Evolutionary conservation across 345 rosid genomes (phyloP).

Genomic region (Aethionema arabicum): DNA sequence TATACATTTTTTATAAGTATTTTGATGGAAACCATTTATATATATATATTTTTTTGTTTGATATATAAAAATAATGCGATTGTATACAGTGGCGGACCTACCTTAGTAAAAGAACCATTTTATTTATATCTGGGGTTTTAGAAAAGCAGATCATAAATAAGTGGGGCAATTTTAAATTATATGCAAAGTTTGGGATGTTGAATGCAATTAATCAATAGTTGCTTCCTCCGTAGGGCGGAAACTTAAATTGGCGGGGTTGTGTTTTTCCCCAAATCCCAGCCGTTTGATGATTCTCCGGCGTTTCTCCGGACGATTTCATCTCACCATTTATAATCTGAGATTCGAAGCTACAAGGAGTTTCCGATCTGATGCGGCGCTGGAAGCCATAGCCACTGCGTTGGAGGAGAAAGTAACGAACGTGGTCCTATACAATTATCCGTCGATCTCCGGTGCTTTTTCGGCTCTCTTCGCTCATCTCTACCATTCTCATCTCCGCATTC

Average conservation of each 20-base stretch:
- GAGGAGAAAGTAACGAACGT: conserved; percentile 58
- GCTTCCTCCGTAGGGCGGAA: not conserved
- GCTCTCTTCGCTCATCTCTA: conserved; percentile 80
- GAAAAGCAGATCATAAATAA: not conserved
- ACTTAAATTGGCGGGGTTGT: no score
- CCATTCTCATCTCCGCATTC: conserved; percentile 62
- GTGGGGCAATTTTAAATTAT: not conserved
- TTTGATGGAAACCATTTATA: no score
- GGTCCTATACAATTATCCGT: conserved; percentile 80
- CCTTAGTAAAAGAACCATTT: no score
- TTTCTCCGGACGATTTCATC: not conserved
- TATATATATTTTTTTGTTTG: no score
- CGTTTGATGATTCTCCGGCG: conserved; percentile 26
- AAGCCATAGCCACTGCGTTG: conserved; percentile 56
- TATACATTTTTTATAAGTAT: no score
- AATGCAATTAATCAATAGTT: conserved; percentile 5
- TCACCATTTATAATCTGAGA: not conserved
- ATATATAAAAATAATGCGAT: no score
- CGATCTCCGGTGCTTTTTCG: conserved; percentile 80
- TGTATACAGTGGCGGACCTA: no score
- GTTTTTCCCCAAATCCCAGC: not conserved
- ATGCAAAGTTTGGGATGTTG: not conserved
- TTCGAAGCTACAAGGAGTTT: conserved; percentile 39
- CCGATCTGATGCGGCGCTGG: conserved; percentile 81
- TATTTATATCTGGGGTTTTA: not conserved